These are phyloP conservation scores for Ocimum tenuiflorum DNA, from an alignment of 257 asterid genomes.

Conservation along the genomic window DNA sequence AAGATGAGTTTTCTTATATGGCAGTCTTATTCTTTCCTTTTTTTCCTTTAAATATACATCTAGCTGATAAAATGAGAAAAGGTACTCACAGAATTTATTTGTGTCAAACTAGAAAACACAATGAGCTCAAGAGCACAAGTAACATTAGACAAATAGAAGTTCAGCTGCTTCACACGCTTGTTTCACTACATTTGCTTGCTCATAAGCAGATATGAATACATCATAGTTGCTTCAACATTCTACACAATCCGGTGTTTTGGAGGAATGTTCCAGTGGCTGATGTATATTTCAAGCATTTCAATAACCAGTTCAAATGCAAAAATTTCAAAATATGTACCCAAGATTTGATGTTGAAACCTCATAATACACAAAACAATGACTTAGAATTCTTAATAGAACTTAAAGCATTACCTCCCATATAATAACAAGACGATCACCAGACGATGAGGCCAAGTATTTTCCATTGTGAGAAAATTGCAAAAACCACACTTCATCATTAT, in stretches of 20 bases:
- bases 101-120: neutral
- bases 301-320: neutral
- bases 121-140: neutral
- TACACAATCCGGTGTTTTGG: neutral
- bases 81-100: too few relatives aligned
- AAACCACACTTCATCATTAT: slow-evolving; percentile 68
- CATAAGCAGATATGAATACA: neutral
- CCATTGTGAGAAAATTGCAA: slow-evolving; percentile 79
- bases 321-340: neutral
- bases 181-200: neutral
- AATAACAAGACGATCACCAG: slow-evolving; percentile 54
- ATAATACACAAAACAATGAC: neutral
- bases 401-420: slow-evolving; percentile 66
- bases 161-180: neutral
- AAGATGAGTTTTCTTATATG: neutral
- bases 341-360: neutral
- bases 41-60: neutral
- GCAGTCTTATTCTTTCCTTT: neutral
- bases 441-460: slow-evolving; percentile 72
- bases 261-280: neutral
- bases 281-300: neutral
- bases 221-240: neutral
- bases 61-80: too few relatives aligned
- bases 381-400: neutral
- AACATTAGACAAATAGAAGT: neutral